Evolutionary conservation across 2,329 filamentous ascomycete genomes (phyloP).

Genomic region (Nemania sp.): DNA sequence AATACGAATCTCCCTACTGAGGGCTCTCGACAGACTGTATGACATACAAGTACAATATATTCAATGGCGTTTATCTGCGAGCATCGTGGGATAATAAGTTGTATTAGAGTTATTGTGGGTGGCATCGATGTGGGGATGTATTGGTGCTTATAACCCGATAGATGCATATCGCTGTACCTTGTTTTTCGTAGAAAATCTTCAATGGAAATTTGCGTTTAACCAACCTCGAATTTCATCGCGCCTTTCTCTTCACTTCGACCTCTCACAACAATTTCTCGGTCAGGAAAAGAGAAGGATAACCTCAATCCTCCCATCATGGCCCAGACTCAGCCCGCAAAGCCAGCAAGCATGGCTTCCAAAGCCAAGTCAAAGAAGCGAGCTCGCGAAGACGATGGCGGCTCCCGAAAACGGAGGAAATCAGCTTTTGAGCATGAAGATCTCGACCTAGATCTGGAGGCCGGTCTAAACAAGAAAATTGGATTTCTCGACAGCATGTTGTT

Average conservation of each 20-base stretch:
- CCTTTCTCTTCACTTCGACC: slow-evolving; percentile 13
- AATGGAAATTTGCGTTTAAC: slow-evolving; percentile 31
- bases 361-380: slow-evolving; percentile 66
- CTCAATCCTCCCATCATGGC: slow-evolving; percentile 37
- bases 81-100: slow-evolving; percentile 44
- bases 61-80: slow-evolving; percentile 5
- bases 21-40: too few species aligned
- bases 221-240: slow-evolving; percentile 23
- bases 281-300: background rate
- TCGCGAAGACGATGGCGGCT: slow-evolving; percentile 59
- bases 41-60: too few species aligned
- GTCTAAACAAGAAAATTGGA: slow-evolving; percentile 82
- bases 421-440: slow-evolving; percentile 66
- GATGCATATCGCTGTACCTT: slow-evolving; percentile 36
- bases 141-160: slow-evolving; percentile 24
- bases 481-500: slow-evolving; percentile 86
- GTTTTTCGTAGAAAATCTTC: slow-evolving; percentile 29
- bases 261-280: background rate
- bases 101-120: too few species aligned
- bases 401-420: slow-evolving; percentile 66
- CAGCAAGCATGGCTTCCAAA: slow-evolving; percentile 43
- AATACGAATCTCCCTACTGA: too few species aligned
- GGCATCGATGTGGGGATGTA: slow-evolving; percentile 22
- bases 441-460: slow-evolving; percentile 74
- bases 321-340: slow-evolving; percentile 36